These are phyloP conservation scores for Kodamaea derodonti DNA, from an alignment of 1,139 yeast genomes.

Conservation along the genomic window DNA sequence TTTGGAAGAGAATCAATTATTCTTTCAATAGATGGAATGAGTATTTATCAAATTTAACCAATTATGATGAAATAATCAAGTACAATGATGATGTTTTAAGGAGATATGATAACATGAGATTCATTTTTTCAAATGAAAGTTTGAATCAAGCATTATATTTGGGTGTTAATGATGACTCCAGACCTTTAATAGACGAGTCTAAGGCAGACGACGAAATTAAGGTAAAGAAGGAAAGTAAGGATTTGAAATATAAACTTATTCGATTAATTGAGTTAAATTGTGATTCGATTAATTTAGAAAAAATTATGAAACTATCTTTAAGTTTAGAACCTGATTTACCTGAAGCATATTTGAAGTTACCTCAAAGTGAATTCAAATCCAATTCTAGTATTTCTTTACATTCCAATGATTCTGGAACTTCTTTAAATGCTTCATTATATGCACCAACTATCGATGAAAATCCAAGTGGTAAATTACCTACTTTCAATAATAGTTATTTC, in stretches of 20 bases:
- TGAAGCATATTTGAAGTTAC: slow-evolving; percentile 32
- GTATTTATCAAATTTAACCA: slow-evolving; percentile 44
- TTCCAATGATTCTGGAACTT: slow-evolving; percentile 24
- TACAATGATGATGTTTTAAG: slow-evolving; percentile 43
- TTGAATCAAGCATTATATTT: slow-evolving; percentile 43
- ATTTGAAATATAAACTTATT: slow-evolving; percentile 23
- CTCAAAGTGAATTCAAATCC: slow-evolving; percentile 10
- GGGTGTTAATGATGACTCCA: slow-evolving; percentile 34
- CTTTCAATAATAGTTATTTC: slow-evolving; percentile 37
- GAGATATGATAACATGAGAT: slow-evolving; percentile 44
- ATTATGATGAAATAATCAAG: slow-evolving; percentile 36
- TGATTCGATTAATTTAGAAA: slow-evolving; percentile 36
- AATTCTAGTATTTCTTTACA: slow-evolving; percentile 27
- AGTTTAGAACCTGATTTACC: slow-evolving; percentile 38
- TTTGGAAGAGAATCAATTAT: slow-evolving; percentile 65
- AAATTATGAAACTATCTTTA: slow-evolving; percentile 38
- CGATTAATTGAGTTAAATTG: slow-evolving; percentile 38
- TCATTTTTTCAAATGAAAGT: slow-evolving; percentile 44
- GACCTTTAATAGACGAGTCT: slow-evolving; percentile 19
- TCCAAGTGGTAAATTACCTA: slow-evolving; percentile 28
- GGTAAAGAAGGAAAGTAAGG: slow-evolving; percentile 7
- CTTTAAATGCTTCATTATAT: slow-evolving; percentile 6
- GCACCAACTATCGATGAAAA: slow-evolving; percentile 8
- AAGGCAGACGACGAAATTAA: slow-evolving; percentile 9
- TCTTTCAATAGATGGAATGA: slow-evolving; percentile 83